Conservation (phyloP, 768 basidiomycete genomes). For the Tylopilus intermedius region DNA sequence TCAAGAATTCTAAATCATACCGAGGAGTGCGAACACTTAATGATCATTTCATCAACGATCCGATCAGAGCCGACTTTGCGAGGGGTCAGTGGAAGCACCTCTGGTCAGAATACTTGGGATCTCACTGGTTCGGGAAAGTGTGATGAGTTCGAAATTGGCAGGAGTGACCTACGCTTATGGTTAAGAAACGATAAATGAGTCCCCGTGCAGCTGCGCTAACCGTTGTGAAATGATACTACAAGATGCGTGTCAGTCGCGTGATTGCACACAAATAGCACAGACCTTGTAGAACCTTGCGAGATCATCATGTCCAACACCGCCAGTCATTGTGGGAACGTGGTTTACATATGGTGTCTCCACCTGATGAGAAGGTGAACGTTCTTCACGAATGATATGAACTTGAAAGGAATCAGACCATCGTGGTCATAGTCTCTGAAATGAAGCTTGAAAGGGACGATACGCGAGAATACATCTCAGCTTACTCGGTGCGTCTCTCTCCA, state of each 20-base stretch:
- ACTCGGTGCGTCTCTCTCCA: slow-evolving; percentile 37
- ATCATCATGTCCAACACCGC: slow-evolving; percentile 40
- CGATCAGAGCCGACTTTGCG: slow-evolving; percentile 37
- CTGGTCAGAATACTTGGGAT: neutral
- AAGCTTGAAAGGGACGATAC: neutral
- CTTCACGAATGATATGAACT: neutral
- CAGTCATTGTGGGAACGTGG: slow-evolving; percentile 43
- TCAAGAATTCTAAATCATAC: slow-evolving; percentile 14
- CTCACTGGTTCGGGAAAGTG: slow-evolving; percentile 39
- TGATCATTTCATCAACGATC: slow-evolving; percentile 42
- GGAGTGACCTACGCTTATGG: slow-evolving; percentile 33
- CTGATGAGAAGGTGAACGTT: slow-evolving; percentile 19
- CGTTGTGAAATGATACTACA: slow-evolving; percentile 37
- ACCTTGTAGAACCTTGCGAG: slow-evolving; percentile 45
- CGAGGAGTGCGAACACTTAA: slow-evolving; percentile 38
- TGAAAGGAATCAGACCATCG: slow-evolving; percentile 29
- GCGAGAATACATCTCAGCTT: slow-evolving; percentile 8
- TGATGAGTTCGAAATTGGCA: slow-evolving; percentile 36
- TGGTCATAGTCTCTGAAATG: slow-evolving; percentile 37
- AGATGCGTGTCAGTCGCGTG: neutral
- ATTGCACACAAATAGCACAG: neutral
- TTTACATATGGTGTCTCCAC: slow-evolving; percentile 24
- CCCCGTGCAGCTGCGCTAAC: slow-evolving; percentile 13
- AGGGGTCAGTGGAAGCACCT: neutral
- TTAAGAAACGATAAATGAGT: neutral